Percentiles rank a stretch among this genome's conserved stretches.
Evolutionary conservation across 768 basidiomycete genomes (phyloP).

Genomic region (Mycena amicta): DNA sequence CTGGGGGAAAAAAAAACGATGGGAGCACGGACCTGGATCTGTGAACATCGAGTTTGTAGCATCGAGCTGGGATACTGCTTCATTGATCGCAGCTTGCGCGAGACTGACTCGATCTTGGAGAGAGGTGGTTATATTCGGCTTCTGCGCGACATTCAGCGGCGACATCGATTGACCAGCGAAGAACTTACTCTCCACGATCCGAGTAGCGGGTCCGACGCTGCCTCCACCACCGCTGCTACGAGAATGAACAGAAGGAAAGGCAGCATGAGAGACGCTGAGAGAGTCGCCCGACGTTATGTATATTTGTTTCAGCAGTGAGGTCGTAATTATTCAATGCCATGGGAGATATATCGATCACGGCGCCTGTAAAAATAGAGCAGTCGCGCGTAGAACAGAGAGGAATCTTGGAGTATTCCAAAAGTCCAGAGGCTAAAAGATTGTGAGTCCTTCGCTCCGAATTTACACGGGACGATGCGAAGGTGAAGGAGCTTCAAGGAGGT

Average conservation of each 20-base stretch:
- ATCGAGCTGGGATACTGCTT: neutral
- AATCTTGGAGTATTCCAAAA: too few species aligned
- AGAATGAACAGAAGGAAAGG: neutral
- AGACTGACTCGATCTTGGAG: neutral
- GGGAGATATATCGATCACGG: too few species aligned
- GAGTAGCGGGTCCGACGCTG: neutral
- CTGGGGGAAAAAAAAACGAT: neutral
- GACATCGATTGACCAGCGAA: neutral
- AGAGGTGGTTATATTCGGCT: neutral
- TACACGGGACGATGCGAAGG: too few species aligned
- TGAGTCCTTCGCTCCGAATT: too few species aligned
- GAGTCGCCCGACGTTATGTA: neutral
- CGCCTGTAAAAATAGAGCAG: too few species aligned
- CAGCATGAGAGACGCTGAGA: neutral
- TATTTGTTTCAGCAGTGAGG: neutral
- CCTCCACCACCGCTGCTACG: neutral
- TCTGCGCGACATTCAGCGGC: neutral
- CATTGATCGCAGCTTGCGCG: neutral
- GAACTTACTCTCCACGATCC: neutral
- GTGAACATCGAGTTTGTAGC: neutral
- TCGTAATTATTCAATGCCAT: neutral
- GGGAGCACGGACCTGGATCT: neutral
- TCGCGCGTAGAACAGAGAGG: too few species aligned
- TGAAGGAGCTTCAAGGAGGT: too few species aligned
- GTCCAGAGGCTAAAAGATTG: too few species aligned